These are phyloP conservation scores for Zygoascus sp. DNA, from an alignment of 1,139 yeast genomes.

Conservation along the genomic window DNA sequence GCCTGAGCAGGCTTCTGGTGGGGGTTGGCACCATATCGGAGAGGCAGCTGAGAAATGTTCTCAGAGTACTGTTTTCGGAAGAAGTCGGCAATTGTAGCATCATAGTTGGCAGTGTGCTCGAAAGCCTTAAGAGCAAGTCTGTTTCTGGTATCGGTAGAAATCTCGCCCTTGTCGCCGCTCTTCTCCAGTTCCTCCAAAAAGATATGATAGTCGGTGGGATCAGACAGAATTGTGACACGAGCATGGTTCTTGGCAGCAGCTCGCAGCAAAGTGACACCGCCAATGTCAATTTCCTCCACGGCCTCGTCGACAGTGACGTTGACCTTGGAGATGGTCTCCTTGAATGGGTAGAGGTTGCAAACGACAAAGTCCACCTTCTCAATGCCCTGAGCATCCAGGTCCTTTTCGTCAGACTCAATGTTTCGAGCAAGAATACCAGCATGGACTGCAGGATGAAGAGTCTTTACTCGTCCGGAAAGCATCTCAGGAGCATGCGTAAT, in stretches of 20 bases:
- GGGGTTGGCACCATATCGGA: slow-evolving; percentile 98
- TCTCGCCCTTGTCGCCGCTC: slow-evolving; percentile 72
- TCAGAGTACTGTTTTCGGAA: slow-evolving; percentile 97
- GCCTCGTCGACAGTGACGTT: slow-evolving; percentile 97
- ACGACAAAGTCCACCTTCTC: slow-evolving; percentile 95
- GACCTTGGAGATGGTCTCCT: slow-evolving; percentile 92
- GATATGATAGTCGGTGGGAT: slow-evolving; percentile 85
- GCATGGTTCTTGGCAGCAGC: slow-evolving; percentile 99
- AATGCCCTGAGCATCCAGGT: slow-evolving; percentile 79
- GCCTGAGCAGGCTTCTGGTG: slow-evolving; percentile 99
- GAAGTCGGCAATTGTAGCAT: slow-evolving; percentile 90
- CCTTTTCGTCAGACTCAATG: slow-evolving; percentile 83
- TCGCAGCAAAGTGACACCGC: slow-evolving; percentile 94
- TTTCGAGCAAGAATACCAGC: slow-evolving; percentile 96
- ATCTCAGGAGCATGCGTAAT: slow-evolving; percentile 98
- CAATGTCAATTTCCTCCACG: slow-evolving; percentile 96
- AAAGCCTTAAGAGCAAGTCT: slow-evolving; percentile 91
- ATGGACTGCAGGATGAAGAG: slow-evolving; percentile 97
- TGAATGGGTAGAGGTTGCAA: slow-evolving; percentile 96
- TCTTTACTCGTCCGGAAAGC: slow-evolving; percentile 97
- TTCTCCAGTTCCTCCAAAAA: slow-evolving; percentile 79
- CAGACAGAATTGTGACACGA: slow-evolving; percentile 90
- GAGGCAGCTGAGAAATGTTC: slow-evolving; percentile 79
- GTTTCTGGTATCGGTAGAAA: slow-evolving; percentile 71
- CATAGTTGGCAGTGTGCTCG: slow-evolving; percentile 97